phyloP scores from a whole-genome alignment of 2,329 filamentous ascomycete species.

The Colletotrichum lentis region DNA sequence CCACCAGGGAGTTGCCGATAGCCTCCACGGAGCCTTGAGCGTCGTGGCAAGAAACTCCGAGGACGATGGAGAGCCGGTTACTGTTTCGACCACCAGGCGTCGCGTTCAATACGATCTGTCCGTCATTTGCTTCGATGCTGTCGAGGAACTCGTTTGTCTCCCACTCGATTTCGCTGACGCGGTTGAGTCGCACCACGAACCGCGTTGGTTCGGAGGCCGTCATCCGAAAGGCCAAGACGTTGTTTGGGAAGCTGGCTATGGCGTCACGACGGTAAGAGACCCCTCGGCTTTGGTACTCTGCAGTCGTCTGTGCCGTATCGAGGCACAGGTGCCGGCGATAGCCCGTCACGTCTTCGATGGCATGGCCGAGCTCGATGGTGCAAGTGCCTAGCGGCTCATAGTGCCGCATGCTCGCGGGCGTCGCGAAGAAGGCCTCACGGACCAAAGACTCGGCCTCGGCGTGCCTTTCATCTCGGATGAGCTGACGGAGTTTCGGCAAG shows the following conservation, averaged over 20 bases:
- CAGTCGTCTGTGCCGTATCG: constrained; percentile 19
- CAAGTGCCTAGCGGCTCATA: constrained; percentile 54
- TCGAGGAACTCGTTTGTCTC: constrained; percentile 56
- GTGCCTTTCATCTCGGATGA: constrained; percentile 47
- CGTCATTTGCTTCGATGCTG: constrained; percentile 43
- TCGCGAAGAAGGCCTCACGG: constrained; percentile 53
- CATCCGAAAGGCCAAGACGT: constrained; percentile 40
- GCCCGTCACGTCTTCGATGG: constrained; percentile 26
- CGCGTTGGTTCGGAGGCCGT: constrained; percentile 35
- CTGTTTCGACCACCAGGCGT: constrained; percentile 49
- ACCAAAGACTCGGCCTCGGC: constrained; percentile 38
- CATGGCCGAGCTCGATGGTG: constrained; percentile 52
- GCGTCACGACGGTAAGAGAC: constrained; percentile 40
- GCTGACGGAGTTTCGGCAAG: constrained; percentile 48
- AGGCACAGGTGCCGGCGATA: constrained; percentile 39
- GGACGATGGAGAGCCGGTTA: constrained; percentile 46
- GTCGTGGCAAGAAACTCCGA: constrained; percentile 44
- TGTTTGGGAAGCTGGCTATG: constrained; percentile 42
- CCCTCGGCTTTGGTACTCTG: constrained; percentile 34
- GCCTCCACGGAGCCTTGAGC: constrained; percentile 43
- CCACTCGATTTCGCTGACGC: constrained; percentile 50
- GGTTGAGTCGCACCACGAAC: constrained; percentile 43
- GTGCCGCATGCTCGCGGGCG: constrained; percentile 55
- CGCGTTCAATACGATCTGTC: constrained; percentile 48
- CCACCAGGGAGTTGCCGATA: constrained; percentile 48